Evolutionary conservation across 176 grass and related monocot genomes (phyloP), one percentile per base, ranked within the genome.

Genomic region (Pontederia paniculata): DNA sequence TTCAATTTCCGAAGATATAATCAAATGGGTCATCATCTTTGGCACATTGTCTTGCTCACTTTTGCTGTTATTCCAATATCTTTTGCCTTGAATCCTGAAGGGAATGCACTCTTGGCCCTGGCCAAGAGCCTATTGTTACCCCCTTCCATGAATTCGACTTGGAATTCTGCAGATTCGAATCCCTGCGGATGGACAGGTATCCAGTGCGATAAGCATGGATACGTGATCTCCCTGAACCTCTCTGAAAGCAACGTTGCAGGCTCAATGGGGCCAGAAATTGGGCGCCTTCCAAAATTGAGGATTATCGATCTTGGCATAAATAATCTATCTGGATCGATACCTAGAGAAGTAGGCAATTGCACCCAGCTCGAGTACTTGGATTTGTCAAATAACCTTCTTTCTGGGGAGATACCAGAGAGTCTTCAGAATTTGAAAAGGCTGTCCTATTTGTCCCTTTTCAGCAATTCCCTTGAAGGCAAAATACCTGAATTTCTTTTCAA

Each of bases 121-220:
- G 77, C 88, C 22, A 71, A 20, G 48, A 74, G 57, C 45, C 70
- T 93, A 17, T 72, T 49, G 22, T 52, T 86, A 18, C 76, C 88
- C 1, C 56, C 13, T 20, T 45, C 37, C 15, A 64, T 83, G 65
- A 66, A 22, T 2, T 74, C 73, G 16, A 73, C 55, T 17, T 93
- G 88, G 88, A 86, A 68, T 23, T 61, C 60, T 54, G 62, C 55
- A 58, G 57, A 80, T 17, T 15, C 15, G 52, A 93, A n/a, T 74
- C 88, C 88, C 25, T 93, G 88, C 47, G 71, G 63, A 19, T 93
- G 82, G 88, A 31, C 10, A 9, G 61, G 76, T 22, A 66, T 93
- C 47, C 13, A 12, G 17, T 93, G 88, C n/a, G 16, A 83, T 19
- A 58, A 42, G 28, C 71, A 44, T 23, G 37, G 46, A 9, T 58